Base-by-base conservation (phyloP, 345 rosid species). In the Draba incana region DNA sequence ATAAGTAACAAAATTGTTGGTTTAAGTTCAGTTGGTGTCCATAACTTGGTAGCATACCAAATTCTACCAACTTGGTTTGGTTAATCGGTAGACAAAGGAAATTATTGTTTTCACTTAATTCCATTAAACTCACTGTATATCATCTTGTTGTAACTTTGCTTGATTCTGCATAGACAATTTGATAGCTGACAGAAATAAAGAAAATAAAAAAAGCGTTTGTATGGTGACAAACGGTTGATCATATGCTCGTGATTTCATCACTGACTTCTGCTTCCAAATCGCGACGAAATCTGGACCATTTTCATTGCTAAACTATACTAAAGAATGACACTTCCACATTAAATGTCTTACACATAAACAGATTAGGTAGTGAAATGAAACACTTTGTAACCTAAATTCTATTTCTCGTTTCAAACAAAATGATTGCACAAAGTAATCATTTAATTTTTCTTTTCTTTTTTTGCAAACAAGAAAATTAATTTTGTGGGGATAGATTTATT, bases 401-500 rank as follows among this genome's bases (percentile, higher is more conserved):
- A 45, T 50, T 52, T 24, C 47, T 53, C 56, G 12, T 71, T 30
- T 30, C 23, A 33, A 42, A 67, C 16, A 30, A 52, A 39, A 58
- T 39, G 69, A 66, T 55, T 12, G 46, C 63, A 56, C 3, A 45
- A 31, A 6, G 53, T 62, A 39, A 62, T 45, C 53, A 20, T 20
- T 20, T 20, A 20, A 20, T 20, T 20, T 20, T 20, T 20, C 20
- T 20, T 20, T 20, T 20, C 20, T 20, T 20, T 20, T 20, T 20
- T 20, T 62, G 69, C 70, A 56, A 72, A 72, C 70, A 64, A 56
- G 57, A 47, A 41, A 63, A 11, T 41, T 6, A 72, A 47, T 30
- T 50, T 44, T 52, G 78, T 67, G 72, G 72, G 68, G 68, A 66
- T 68, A 56, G 24, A 44, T 49, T 27, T 28, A 44, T 20, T 66